Evolutionary conservation across 257 asterid genomes (phyloP).

Genomic region (Jasminum sambac): DNA sequence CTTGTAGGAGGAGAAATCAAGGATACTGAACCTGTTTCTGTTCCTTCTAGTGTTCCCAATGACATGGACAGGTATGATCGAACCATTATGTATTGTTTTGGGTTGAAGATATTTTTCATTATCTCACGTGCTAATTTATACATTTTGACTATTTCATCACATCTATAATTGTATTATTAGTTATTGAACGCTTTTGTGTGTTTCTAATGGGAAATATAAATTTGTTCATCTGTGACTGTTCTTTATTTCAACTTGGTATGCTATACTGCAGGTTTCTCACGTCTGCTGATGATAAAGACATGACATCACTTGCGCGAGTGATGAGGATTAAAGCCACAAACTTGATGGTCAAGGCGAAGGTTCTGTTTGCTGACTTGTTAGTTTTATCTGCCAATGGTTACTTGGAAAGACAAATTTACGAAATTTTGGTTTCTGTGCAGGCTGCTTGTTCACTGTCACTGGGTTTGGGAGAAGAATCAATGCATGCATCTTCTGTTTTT

Average conservation of each 20-base stretch:
- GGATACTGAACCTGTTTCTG: slow-evolving; percentile 58
- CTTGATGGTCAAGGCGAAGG: slow-evolving; percentile 72
- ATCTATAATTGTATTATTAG: not conserved
- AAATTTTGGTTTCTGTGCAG: slow-evolving; percentile 42
- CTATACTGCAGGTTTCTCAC: slow-evolving; percentile 42
- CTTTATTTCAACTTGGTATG: slow-evolving; percentile 16
- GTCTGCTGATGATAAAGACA: slow-evolving; percentile 64
- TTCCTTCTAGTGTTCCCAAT: slow-evolving; percentile 45
- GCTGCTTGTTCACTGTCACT: slow-evolving; percentile 71
- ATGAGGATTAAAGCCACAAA: slow-evolving; percentile 52
- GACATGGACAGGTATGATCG: slow-evolving; percentile 68
- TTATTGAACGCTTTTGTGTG: not conserved
- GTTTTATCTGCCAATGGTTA: slow-evolving; percentile 9
- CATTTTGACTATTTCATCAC: not conserved
- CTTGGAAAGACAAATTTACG: slow-evolving; percentile 10
- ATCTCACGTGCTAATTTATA: not conserved
- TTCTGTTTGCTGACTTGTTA: slow-evolving; percentile 25
- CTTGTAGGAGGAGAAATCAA: slow-evolving; percentile 67
- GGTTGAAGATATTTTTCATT: not conserved
- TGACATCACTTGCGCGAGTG: slow-evolving; percentile 51
- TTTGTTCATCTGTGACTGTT: slow-evolving; percentile 7
- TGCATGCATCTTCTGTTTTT: slow-evolving; percentile 77
- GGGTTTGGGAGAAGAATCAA: slow-evolving; percentile 80
- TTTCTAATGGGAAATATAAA: slow-evolving; percentile 5
- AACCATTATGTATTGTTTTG: not conserved